A percentile compares a stretch with the other conserved stretches of the same genome.
These are phyloP conservation scores for Flaveria robusta DNA, from an alignment of 129 eudicot genomes.

Conservation along the genomic window DNA sequence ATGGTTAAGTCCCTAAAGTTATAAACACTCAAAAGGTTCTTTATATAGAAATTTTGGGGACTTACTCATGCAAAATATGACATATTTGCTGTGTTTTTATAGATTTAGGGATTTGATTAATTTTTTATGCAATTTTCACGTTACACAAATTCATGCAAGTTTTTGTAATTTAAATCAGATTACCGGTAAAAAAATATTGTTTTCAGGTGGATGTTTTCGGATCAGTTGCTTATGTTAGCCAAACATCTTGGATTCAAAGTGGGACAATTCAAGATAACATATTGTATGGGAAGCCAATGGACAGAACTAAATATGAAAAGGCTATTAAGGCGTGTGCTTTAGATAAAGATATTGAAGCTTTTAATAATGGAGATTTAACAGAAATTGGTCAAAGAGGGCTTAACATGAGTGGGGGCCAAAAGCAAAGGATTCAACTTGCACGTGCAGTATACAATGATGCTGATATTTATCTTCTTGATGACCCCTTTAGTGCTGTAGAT, in stretches of 20 bases:
- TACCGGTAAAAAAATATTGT: neutral
- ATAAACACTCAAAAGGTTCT: neutral
- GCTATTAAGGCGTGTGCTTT: slow-evolving; percentile 65
- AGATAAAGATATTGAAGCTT: slow-evolving; percentile 66
- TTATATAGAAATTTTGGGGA: neutral
- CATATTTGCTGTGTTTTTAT: neutral
- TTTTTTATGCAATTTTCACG: neutral
- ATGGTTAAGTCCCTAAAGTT: neutral
- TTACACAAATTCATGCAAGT: neutral
- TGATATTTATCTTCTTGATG: slow-evolving; percentile 84
- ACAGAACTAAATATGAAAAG: slow-evolving; percentile 50
- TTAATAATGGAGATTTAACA: slow-evolving; percentile 73
- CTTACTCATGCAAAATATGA: neutral
- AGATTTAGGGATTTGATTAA: neutral
- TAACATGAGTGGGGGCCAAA: slow-evolving; percentile 90
- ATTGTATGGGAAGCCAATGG: slow-evolving; percentile 75
- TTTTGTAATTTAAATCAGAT: neutral
- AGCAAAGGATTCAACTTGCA: slow-evolving; percentile 85
- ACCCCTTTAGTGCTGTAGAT: slow-evolving; percentile 90
- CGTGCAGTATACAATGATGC: slow-evolving; percentile 86
- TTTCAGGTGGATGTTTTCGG: slow-evolving; percentile 62
- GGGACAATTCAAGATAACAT: slow-evolving; percentile 83
- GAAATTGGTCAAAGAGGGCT: slow-evolving; percentile 89
- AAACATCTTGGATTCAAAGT: slow-evolving; percentile 83
- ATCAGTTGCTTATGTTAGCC: slow-evolving; percentile 80